phyloP scores from a whole-genome alignment of 164 flowering plant genomes.

The Chimonanthus praecox region DNA sequence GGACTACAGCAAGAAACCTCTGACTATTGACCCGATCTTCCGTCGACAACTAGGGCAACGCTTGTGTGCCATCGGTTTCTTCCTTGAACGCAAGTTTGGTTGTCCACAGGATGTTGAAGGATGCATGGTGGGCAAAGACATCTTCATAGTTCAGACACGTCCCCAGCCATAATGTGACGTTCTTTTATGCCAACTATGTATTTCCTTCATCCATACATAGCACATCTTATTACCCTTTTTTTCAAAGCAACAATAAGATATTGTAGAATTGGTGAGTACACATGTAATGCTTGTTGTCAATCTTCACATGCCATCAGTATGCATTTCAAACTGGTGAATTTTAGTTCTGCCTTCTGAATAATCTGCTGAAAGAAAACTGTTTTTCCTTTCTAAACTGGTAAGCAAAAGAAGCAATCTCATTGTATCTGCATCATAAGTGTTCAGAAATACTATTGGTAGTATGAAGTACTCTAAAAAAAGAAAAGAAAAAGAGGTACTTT shows the following conservation, averaged over 20 bases:
- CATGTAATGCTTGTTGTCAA: too few species aligned
- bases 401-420: too few species aligned
- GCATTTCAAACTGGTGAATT: too few species aligned
- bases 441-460: too few species aligned
- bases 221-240: background rate
- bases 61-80: constrained; percentile 67
- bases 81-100: constrained; percentile 76
- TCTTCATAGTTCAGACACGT: constrained; percentile 75
- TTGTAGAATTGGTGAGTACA: background rate
- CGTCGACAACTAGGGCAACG: constrained; percentile 69
- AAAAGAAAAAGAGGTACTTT: too few species aligned
- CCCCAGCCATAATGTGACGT: constrained; percentile 49
- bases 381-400: too few species aligned
- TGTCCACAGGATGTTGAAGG: constrained; percentile 95
- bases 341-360: too few species aligned
- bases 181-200: background rate
- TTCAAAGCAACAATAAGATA: background rate
- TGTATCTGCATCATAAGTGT: too few species aligned
- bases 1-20: constrained; percentile 81
- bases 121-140: constrained; percentile 70
- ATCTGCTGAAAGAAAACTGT: too few species aligned
- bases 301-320: too few species aligned
- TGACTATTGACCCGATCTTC: constrained; percentile 57
- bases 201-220: background rate
- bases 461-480: too few species aligned